These are phyloP conservation scores for Cephaloascus albidus DNA, from an alignment of 805 yeast species.

Conservation along the genomic window DNA sequence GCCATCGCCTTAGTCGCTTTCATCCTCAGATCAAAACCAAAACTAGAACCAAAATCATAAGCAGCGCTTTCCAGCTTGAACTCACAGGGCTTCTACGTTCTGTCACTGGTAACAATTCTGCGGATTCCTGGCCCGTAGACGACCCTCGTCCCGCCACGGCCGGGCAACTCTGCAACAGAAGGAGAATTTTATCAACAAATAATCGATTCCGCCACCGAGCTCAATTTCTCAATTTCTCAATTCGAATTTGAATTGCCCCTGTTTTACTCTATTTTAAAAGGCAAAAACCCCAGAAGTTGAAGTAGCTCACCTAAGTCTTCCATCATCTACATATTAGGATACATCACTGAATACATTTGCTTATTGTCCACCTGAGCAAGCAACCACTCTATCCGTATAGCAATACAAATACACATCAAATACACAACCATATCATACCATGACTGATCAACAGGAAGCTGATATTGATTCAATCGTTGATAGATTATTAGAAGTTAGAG, in stretches of 20 bases:
- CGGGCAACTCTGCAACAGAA: conserved; percentile 1
- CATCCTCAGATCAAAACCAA: neutral
- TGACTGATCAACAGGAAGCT: conserved; percentile 46
- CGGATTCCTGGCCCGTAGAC: neutral
- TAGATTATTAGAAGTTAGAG: conserved; percentile 93
- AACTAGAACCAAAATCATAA: neutral
- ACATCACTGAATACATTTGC: neutral
- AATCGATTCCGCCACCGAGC: neutral
- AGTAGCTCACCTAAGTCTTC: neutral
- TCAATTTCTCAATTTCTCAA: neutral
- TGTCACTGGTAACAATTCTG: neutral
- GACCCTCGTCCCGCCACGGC: neutral
- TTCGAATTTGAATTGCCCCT: neutral
- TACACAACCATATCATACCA: neutral
- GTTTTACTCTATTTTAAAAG: neutral
- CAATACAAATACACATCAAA: neutral
- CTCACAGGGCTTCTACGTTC: too few relatives aligned
- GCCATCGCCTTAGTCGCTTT: neutral
- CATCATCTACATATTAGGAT: neutral
- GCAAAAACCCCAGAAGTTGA: neutral
- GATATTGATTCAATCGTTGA: conserved; percentile 96
- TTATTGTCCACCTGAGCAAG: neutral
- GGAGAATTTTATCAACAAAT: neutral
- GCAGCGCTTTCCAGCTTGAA: too few relatives aligned
- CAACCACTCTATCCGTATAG: neutral